Evolutionary conservation across 1,284 basidiomycete genomes (phyloP).

Genomic region (Porodaedalea pini): DNA sequence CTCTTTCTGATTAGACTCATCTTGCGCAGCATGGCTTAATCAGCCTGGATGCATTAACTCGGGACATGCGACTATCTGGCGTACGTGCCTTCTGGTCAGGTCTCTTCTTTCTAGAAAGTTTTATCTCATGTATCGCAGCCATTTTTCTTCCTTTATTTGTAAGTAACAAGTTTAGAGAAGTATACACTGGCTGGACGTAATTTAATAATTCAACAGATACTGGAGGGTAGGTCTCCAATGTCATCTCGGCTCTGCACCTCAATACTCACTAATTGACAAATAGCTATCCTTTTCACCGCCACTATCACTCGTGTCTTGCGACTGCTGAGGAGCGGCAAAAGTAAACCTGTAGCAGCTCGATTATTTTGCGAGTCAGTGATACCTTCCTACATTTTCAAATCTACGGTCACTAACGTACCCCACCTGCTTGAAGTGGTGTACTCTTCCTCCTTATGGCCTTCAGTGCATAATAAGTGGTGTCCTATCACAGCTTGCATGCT

Average conservation of each 20-base stretch:
- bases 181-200: too few species aligned
- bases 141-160: slow-evolving; percentile 20
- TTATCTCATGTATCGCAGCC: slow-evolving; percentile 8
- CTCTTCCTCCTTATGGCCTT: slow-evolving; percentile 22
- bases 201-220: too few species aligned
- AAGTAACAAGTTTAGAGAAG: not conserved
- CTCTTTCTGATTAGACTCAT: too few species aligned
- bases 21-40: too few species aligned
- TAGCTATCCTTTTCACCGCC: slow-evolving; percentile 17
- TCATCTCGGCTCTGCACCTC: not conserved
- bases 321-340: not conserved
- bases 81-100: not conserved
- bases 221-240: not conserved
- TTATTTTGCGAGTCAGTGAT: slow-evolving; percentile 27
- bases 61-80: slow-evolving; percentile 16
- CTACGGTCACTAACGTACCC: too few species aligned
- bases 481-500: too few species aligned
- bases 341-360: slow-evolving; percentile 19
- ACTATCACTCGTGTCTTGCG: slow-evolving; percentile 11
- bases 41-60: slow-evolving; percentile 14
- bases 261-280: too few species aligned
- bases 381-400: not conserved
- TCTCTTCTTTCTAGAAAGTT: not conserved
- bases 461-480: too few species aligned
- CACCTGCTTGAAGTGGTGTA: slow-evolving; percentile 27